phyloP scores from a whole-genome alignment of 768 basidiomycete species.

The Collybiopsis confluens region DNA sequence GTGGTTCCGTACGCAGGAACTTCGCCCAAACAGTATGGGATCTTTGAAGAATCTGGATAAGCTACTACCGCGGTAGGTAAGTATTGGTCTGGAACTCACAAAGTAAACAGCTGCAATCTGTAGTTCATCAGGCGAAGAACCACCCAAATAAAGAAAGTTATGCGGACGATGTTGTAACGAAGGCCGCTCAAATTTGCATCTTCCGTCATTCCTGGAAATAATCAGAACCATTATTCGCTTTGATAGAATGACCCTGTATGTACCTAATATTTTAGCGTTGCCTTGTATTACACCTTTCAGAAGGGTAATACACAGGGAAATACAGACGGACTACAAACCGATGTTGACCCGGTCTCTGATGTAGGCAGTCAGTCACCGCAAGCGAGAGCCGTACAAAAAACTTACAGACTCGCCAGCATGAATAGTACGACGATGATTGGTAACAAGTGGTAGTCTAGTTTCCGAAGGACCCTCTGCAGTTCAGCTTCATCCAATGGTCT shows the following conservation, averaged over 20 bases:
- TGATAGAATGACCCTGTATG: background rate
- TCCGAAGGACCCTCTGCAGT: conserved; percentile 28
- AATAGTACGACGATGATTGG: conserved; percentile 42
- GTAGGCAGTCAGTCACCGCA: background rate
- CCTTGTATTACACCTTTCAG: background rate
- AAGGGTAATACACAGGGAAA: background rate
- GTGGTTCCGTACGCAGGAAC: conserved; percentile 26
- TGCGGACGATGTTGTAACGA: conserved; percentile 30
- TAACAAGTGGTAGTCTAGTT: conserved; percentile 40
- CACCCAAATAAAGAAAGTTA: background rate
- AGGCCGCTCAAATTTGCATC: conserved; percentile 26
- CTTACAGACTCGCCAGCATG: conserved; percentile 43
- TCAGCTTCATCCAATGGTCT: conserved; percentile 22
- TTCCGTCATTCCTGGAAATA: conserved; percentile 20
- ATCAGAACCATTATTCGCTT: background rate
- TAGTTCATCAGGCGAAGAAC: too few species aligned
- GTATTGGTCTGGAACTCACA: too few species aligned
- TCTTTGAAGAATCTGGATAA: conserved; percentile 15
- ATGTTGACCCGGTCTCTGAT: conserved; percentile 32
- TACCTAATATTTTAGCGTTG: conserved; percentile 2
- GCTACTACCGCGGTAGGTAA: too few species aligned
- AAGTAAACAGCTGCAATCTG: conserved; percentile 33
- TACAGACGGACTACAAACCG: conserved; percentile 14
- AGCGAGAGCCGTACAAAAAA: conserved; percentile 3
- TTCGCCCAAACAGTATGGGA: conserved; percentile 30